Evolutionary conservation across 495 filamentous ascomycete genomes (phyloP).

Genomic region (Talaromyces nanjingensis): DNA sequence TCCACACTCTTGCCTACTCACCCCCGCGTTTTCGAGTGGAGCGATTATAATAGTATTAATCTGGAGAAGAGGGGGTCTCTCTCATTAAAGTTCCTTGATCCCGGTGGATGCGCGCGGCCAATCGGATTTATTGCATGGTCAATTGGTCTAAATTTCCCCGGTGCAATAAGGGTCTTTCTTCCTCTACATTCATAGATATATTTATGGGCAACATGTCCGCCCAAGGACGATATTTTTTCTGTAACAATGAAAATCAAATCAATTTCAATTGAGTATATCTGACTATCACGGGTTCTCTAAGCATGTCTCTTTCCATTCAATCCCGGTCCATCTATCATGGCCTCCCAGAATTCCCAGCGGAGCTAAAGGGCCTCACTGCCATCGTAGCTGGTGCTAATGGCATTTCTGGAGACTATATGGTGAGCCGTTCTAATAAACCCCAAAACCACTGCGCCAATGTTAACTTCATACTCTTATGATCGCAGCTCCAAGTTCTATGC

Average conservation of each 20-base stretch:
- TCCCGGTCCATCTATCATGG: constrained; percentile 19
- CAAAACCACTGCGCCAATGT: neutral
- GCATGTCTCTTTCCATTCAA: constrained; percentile 10
- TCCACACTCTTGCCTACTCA: neutral
- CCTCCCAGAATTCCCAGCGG: constrained; percentile 34
- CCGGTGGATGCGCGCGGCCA: constrained; percentile 2
- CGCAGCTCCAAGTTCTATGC: constrained; percentile 23
- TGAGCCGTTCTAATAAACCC: constrained; percentile 16
- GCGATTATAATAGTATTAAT: no score
- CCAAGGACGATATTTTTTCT: constrained; percentile 7
- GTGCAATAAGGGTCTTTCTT: neutral
- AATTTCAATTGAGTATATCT: constrained; percentile 6
- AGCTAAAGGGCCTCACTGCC: constrained; percentile 35
- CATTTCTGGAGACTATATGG: constrained; percentile 42
- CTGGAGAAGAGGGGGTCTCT: neutral
- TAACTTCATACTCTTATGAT: constrained; percentile 7
- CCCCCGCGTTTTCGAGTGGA: neutral
- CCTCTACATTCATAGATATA: neutral
- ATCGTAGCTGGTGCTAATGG: constrained; percentile 49
- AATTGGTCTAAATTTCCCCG: neutral
- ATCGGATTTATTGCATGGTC: constrained; percentile 3
- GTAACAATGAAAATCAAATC: neutral
- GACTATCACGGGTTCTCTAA: neutral
- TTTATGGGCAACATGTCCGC: constrained; percentile 4
- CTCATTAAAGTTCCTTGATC: neutral